phyloP scores from a whole-genome alignment of 441 rosid species.

The Populus hybrid region DNA sequence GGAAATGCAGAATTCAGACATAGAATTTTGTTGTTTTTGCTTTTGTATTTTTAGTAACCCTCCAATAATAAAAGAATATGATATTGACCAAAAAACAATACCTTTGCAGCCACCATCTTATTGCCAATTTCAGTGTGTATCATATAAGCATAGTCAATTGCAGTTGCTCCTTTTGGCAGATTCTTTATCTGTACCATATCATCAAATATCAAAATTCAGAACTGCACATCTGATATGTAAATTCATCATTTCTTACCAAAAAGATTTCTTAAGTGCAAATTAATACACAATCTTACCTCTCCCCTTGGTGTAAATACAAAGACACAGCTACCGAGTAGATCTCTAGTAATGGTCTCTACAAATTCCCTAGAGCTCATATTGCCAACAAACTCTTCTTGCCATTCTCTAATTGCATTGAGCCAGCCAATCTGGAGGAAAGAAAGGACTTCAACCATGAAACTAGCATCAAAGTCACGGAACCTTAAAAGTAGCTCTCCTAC shows the following conservation, averaged over 20 bases:
- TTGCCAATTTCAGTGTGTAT: constrained; percentile 96
- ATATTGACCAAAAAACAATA: constrained; percentile 23
- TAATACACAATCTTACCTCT: constrained; percentile 54
- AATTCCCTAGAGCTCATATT: constrained; percentile 99
- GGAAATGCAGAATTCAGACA: constrained; percentile 12
- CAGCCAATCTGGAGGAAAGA: constrained; percentile 84
- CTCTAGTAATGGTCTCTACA: constrained; percentile 91
- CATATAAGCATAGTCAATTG: constrained; percentile 94
- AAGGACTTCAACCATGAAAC: constrained; percentile 38
- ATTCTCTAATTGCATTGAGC: constrained; percentile 98
- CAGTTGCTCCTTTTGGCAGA: constrained; percentile 93
- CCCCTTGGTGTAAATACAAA: constrained; percentile 97
- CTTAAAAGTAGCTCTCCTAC: constrained; percentile 12
- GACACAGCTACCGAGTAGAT: constrained; percentile 89
- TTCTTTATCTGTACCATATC: constrained; percentile 67
- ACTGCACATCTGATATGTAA: background rate
- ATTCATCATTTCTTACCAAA: constrained; percentile 1
- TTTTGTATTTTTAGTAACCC: background rate
- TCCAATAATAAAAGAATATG: background rate
- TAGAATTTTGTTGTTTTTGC: background rate
- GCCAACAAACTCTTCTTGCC: constrained; percentile 99
- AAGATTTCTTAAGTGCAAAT: constrained; percentile 10
- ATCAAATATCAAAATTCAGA: constrained; percentile 15
- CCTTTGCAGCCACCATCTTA: constrained; percentile 99
- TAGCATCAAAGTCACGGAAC: constrained; percentile 27